A percentile compares a stretch with the other conserved stretches of the same genome.
Evolutionary conservation across 768 basidiomycete species (phyloP).

Genomic region (Agrocybe chaxingu): DNA sequence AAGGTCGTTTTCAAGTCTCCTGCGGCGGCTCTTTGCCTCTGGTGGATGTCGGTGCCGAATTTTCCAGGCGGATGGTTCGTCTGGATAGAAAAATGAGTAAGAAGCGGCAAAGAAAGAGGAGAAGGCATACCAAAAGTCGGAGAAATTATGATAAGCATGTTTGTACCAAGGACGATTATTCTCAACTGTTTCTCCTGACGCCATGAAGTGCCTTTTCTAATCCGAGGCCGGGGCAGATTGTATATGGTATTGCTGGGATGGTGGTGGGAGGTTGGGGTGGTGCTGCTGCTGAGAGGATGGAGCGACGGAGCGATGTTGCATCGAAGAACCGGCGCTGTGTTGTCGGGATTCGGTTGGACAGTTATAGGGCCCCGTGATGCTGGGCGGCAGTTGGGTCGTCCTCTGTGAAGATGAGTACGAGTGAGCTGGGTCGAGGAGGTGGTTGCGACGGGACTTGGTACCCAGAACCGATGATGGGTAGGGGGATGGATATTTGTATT

Average conservation of each 20-base stretch:
- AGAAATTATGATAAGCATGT: too few species aligned
- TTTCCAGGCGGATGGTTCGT: too few species aligned
- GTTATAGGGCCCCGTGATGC: not conserved
- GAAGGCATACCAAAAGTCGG: too few species aligned
- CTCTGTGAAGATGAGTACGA: conserved; percentile 3
- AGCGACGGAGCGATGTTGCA: not conserved
- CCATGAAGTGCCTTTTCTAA: too few species aligned
- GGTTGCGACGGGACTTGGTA: not conserved
- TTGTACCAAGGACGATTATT: too few species aligned
- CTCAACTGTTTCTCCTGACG: too few species aligned
- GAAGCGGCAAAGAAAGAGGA: too few species aligned
- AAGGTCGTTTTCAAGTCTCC: not conserved
- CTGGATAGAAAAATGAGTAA: too few species aligned
- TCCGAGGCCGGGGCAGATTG: not conserved
- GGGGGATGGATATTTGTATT: not conserved
- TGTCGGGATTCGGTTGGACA: too few species aligned
- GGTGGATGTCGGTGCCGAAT: too few species aligned
- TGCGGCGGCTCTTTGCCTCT: too few species aligned
- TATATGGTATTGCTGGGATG: conserved; percentile 6
- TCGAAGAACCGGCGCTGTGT: too few species aligned
- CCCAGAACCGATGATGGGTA: not conserved
- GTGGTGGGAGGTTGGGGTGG: conserved; percentile 5
- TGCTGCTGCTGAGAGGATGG: not conserved
- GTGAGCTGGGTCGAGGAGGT: not conserved
- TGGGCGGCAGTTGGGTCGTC: not conserved